Evolutionary conservation across 371 early-diverging fungal species (phyloP), one percentile per base, ranked within the genome.

Genomic region (Dentiscutata heterogama): DNA sequence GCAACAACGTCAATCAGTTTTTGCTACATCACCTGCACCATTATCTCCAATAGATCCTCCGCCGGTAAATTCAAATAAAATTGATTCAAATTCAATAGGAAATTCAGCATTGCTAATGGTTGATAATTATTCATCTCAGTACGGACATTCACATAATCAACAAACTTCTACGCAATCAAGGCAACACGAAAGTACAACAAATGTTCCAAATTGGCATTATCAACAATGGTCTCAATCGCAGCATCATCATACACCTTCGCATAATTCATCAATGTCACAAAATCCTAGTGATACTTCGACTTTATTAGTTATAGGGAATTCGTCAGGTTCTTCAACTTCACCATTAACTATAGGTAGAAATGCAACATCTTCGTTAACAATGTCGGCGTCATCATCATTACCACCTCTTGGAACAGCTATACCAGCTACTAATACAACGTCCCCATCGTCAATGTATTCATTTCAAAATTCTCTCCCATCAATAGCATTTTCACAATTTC

Each of bases 81-180:
- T 16, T 72, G 51, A 72, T 22, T n/a, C 27, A 10, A 42, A 31
- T 3, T 42, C 46, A 42, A 42, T 42, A 42, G 46, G 46, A 42
- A 51, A 71, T 71, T 16, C 50, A 2, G 4, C 29, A 35, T 29
- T 42, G 31, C 10, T 46, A 46, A 71, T 25, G 22, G 14, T 22
- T 8, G 72, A 72, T 22, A 72, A 51, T 72, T 50, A 72, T 72
- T 50, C 72, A n/a, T 72, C 71, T 13, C 72, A 72, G 3, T 51
- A 72, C 8, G 42, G 25, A 25, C 72, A 72, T 42, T 50, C 50
- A 46, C 46, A 46, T 25, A 22, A 42, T 14, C 50, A 50, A 50
- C 50, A 50, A 50, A 1, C 50, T 50, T 50, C 50, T 50, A 50
- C 50, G 0, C 72, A 72, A 72, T 6, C 42, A 13, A 72, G 51